A percentile compares a stretch with the other conserved stretches of the same genome.
phyloP scores from a whole-genome alignment of 2,329 filamentous ascomycete species.

The Xylariomycetidae sp. region DNA sequence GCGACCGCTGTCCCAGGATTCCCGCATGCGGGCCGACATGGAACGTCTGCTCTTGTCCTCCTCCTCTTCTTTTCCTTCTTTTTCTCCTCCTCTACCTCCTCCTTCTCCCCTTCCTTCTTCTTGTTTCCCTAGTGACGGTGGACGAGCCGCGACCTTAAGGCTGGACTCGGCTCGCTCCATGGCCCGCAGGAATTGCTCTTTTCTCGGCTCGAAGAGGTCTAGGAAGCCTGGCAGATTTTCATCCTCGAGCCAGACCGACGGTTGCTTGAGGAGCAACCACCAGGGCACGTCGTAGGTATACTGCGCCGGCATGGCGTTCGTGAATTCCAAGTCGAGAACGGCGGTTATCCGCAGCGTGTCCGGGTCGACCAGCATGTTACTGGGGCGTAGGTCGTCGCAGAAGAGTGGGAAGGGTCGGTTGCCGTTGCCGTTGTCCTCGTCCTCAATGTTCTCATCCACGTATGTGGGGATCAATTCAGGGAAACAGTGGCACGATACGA shows the following conservation, averaged over 20 bases:
- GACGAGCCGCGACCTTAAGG: conserved; percentile 2
- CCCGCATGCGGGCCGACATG: conserved; percentile 8
- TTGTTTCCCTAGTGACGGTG: too few relatives aligned
- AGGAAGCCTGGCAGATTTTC: conserved; percentile 2
- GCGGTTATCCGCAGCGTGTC: conserved; percentile 31
- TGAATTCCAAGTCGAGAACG: too few relatives aligned
- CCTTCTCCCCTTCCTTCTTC: too few relatives aligned
- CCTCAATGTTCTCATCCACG: too few relatives aligned
- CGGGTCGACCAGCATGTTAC: conserved; percentile 35
- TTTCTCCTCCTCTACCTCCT: too few relatives aligned
- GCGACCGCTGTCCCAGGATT: conserved; percentile 9
- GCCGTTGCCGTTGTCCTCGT: neutral
- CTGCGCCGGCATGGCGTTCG: conserved; percentile 35
- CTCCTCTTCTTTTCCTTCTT: too few relatives aligned
- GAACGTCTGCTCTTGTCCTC: too few relatives aligned
- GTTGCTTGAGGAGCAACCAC: conserved; percentile 29
- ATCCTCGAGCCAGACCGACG: neutral
- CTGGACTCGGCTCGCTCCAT: conserved; percentile 6
- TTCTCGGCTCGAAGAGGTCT: conserved; percentile 5
- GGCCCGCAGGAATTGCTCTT: conserved; percentile 9
- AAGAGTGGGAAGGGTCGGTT: conserved; percentile 1
- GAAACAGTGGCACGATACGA: too few relatives aligned
- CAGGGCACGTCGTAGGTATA: conserved; percentile 33
- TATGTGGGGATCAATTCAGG: too few relatives aligned
- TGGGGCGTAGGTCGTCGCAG: conserved; percentile 21